Base-by-base conservation (phyloP, 1,284 basidiomycete species). In the Bjerkandera adusta region DNA sequence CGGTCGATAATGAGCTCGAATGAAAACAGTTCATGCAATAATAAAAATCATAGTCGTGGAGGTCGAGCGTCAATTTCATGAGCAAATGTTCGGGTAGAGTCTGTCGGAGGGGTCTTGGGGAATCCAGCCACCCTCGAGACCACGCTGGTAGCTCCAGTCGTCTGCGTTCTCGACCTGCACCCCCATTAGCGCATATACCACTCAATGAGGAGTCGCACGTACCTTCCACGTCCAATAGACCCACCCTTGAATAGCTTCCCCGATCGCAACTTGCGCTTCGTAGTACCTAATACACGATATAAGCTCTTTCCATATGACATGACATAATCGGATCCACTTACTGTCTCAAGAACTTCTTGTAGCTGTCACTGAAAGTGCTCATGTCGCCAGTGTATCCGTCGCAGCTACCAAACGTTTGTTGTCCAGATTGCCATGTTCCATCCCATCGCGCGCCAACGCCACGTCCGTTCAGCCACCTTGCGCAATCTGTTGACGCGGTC, bases 181-280 rank as follows among this genome's bases (percentile, higher is more conserved):
- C 15, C 35, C 11, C 11, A 20, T 36, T 20, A 36, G 35, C 35
- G 8, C 34, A 8, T 10, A 16, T 10, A 12, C 10, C 11, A 16
- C 11, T 16, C 7, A 7, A 7, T 35, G 10, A 12, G 34, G 11
- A 48, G 42, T 26, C 15, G 5, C 20, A 56, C 70, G 27, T 39
- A 80, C 84, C 77, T 89, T 89, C 86, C 87, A 90, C 10, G 86
- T 80, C 88, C 88, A 90, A 61, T 76, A 86, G n/a, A 87, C 71
- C 87, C 87, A 91, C n/a, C 89, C 88, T 43, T 80, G 76, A 6
- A 81, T 70, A 15, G 66, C 69, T 64, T 86, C 84, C 4, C 80
- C 82, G 43, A 83, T 71, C 39, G 77, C 72, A 25, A 79, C 74
- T 64, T 94, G 91, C 2, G 82, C 83, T 62, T 92, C 89, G 76